Base-by-base conservation (phyloP, 106 monocot genomes). In the Allium fistulosum region DNA sequence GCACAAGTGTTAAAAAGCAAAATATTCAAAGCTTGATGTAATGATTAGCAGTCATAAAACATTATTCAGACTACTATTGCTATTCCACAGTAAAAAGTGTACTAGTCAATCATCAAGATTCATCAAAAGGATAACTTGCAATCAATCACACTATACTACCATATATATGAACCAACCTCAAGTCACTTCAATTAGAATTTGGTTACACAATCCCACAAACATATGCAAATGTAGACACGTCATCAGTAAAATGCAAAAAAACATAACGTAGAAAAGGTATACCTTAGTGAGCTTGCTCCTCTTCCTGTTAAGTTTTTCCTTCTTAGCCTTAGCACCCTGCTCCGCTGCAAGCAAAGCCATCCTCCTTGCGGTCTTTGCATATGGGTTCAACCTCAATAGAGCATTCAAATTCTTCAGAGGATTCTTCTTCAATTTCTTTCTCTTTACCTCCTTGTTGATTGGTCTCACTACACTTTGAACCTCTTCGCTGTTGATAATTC, bases 401-500 rank as follows among this genome's bases (percentile, higher is more conserved):
- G 71, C 52, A 53, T 79, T 71, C 12, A 88, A 61, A 65, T 88
- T 84, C 65, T 79, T 88, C 59, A 88, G 57, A 0, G 88, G 88
- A 22, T 88, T 88, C 84, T 84, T 90, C 80, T 90, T 90, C 28
- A 90, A 61, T 0, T 73, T 49, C 56, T 64, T 72, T 61, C 73
- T 72, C 76, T 83, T 86, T 4, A 79, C 55, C 49, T 79, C 80
- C 78, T 78, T 90, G 28, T 78, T 81, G 59, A 85, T 81, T 3
- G 92, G 92, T 74, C 67, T 83, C 11, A 93, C 88, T 22, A 93
- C 92, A 4, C 86, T 82, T 62, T 86, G 83, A n/a, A 86, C 86
- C 80, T 89, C 88, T n/a, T 88, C 89, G 6, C 86, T 89, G 77
- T 93, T 86, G 9, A 93, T 86, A 22, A 93, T 85, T 72, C 93